Evolutionary conservation across 2,329 filamentous ascomycete species (phyloP), one percentile per base, ranked within the genome.

Genomic region (Fulvia fulva): DNA sequence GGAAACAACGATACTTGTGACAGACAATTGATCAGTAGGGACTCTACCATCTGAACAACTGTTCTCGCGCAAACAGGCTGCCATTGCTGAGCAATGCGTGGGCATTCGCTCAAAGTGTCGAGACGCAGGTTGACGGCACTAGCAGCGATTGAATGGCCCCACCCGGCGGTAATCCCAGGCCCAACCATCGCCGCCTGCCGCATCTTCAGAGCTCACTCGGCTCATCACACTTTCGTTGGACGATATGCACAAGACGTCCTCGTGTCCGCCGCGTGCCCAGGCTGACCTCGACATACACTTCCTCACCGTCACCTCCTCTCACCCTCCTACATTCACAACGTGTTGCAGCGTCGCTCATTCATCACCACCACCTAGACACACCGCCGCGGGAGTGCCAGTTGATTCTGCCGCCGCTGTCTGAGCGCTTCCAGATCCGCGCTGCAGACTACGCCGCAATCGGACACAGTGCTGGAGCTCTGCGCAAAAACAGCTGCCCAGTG

Each of bases 401-500:
- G 5, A 19, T 50, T 54, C 51, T 28, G 41, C 51, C 41, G 51
- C 34, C n/a, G 14, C 47, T 34, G 47, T 22, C 25, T 22, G 28
- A 52, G 50, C 32, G 51, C 21, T 41, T 34, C 21, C 32, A 44
- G 21, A 28, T 44, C 32, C 34, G 30, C 37, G 51, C 37, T 19
- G 12, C 19, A 47, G 19, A 53, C 51, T 23, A 44, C 19, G 22
- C 51, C 22, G 51, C n/a, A 44, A 53, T 44, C 28, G 51, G 49
- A 51, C 37, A 25, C 28, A 32, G 28, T 12, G n/a, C n/a, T 25
- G 9, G 21, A n/a, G 19, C 7, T 25, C 14, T 53, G 23, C 8
- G 51, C 19, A 44, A 53, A 53, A 52, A 32, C 56, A 52, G 53
- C 56, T 41, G 59, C 51, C 59, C 54, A 54, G 56, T 54, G 59